Conservation (phyloP, 2,329 filamentous ascomycete genomes). For the Macrophomina pseudophaseolina region DNA sequence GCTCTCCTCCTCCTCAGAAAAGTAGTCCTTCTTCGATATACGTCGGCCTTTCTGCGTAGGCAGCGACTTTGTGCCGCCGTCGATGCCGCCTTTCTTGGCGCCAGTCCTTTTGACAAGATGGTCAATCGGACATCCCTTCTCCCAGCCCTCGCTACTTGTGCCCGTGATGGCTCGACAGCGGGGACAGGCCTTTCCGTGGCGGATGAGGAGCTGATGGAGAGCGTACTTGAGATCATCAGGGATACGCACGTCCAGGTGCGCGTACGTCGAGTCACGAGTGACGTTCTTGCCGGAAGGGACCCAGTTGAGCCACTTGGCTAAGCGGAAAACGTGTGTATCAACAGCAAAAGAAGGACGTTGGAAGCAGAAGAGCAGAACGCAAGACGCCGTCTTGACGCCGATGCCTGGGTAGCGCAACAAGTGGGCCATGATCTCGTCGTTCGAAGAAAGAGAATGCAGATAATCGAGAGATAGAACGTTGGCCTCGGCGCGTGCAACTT, state of each 20-base stretch:
- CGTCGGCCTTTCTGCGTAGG: background rate
- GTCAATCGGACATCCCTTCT: conserved; percentile 67
- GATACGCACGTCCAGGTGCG: conserved; percentile 64
- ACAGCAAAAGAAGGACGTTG: conserved; percentile 68
- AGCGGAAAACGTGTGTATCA: conserved; percentile 69
- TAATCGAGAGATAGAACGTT: conserved; percentile 69
- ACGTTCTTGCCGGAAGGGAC: conserved; percentile 55
- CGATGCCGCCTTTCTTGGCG: conserved; percentile 53
- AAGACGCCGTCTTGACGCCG: conserved; percentile 69
- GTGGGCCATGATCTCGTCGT: conserved; percentile 62
- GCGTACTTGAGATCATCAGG: conserved; percentile 68
- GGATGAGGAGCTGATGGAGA: conserved; percentile 66
- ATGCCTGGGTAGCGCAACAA: conserved; percentile 66
- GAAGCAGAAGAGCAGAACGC: conserved; percentile 68
- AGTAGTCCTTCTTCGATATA: conserved; percentile 12
- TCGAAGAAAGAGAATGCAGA: conserved; percentile 58
- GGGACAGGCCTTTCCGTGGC: conserved; percentile 66
- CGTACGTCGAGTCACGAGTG: conserved; percentile 59
- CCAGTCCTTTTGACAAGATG: conserved; percentile 65
- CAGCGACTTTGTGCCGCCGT: background rate
- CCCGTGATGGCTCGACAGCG: conserved; percentile 66
- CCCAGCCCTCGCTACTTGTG: conserved; percentile 66
- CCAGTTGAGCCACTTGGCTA: conserved; percentile 67
- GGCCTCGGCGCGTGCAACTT: conserved; percentile 62
- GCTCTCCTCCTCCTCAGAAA: conserved; percentile 6